A percentile compares a stretch with the other conserved stretches of the same genome.
These are phyloP conservation scores for Macrophomina pseudophaseolina DNA, from an alignment of 2,329 filamentous ascomycete genomes.

Conservation along the genomic window DNA sequence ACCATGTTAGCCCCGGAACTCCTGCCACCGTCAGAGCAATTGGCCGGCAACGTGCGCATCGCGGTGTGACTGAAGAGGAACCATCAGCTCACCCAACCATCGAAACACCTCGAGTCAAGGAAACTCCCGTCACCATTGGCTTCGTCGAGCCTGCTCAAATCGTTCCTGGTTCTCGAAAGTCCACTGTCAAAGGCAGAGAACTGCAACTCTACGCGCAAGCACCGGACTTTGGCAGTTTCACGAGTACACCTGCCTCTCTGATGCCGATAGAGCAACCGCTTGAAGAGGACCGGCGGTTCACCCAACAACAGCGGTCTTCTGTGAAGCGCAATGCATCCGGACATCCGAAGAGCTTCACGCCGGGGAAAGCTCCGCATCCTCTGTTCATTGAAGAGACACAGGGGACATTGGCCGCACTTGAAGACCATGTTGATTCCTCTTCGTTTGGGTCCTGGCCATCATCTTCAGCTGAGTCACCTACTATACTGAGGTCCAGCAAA, in stretches of 20 bases:
- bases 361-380: not conserved
- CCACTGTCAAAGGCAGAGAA: not conserved
- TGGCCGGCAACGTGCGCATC: not conserved
- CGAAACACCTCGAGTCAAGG: not conserved
- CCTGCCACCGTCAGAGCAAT: not conserved
- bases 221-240: constrained; percentile 21
- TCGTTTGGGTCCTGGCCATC: constrained; percentile 28
- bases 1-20: not conserved
- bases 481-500: not conserved
- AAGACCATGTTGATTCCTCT: constrained; percentile 46
- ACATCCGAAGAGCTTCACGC: not conserved
- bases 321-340: constrained; percentile 11
- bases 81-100: not conserved
- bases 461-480: constrained; percentile 30
- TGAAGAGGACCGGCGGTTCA: not conserved
- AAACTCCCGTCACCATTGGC: not conserved
- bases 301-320: not conserved
- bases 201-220: constrained; percentile 1
- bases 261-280: constrained; percentile 8
- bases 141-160: not conserved
- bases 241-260: not conserved
- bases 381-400: constrained; percentile 51
- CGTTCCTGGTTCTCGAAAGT: not conserved
- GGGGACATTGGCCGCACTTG: constrained; percentile 45
- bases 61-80: not conserved